Percentiles rank a stretch among this genome's conserved stretches.
These are phyloP conservation scores for Allantophomopsis lycopodina DNA, from an alignment of 2,329 filamentous ascomycete genomes.

Conservation along the genomic window DNA sequence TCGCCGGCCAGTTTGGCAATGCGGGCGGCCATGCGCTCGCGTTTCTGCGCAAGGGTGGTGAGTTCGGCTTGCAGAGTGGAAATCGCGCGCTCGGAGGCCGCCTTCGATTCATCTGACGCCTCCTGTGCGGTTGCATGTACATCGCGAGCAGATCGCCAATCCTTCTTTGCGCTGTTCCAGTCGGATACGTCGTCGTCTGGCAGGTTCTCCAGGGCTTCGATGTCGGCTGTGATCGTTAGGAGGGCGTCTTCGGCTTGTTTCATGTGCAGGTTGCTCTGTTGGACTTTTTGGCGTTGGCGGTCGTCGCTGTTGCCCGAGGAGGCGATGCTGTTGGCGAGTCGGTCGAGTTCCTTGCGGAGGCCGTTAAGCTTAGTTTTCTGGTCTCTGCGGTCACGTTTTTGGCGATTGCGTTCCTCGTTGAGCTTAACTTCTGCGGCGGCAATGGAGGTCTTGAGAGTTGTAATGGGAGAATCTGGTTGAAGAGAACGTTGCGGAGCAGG, in stretches of 20 bases:
- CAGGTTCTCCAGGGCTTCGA: slow-evolving; percentile 50
- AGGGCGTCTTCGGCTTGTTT: slow-evolving; percentile 48
- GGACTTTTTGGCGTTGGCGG: slow-evolving; percentile 59
- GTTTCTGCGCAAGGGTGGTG: slow-evolving; percentile 47
- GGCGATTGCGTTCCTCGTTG: slow-evolving; percentile 51
- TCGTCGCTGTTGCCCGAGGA: slow-evolving; percentile 64
- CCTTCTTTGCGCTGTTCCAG: slow-evolving; percentile 39
- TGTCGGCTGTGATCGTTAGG: slow-evolving; percentile 37
- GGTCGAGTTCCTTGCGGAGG: slow-evolving; percentile 62
- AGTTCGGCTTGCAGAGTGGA: slow-evolving; percentile 52
- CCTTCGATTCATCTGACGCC: slow-evolving; percentile 48
- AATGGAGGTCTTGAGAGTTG: slow-evolving; percentile 65
- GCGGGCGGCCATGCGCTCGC: slow-evolving; percentile 58
- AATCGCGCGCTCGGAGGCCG: slow-evolving; percentile 46
- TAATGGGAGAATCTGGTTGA: slow-evolving; percentile 63
- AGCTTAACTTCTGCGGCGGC: slow-evolving; percentile 58
- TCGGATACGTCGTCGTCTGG: slow-evolving; percentile 46
- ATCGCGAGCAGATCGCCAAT: slow-evolving; percentile 33
- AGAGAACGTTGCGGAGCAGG: slow-evolving; percentile 42
- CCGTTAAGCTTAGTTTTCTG: slow-evolving; percentile 56
- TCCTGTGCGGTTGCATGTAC: slow-evolving; percentile 25
- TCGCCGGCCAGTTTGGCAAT: slow-evolving; percentile 63
- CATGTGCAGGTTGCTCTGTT: slow-evolving; percentile 63
- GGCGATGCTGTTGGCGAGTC: slow-evolving; percentile 48
- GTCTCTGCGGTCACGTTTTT: slow-evolving; percentile 61